These are phyloP conservation scores for Penicillium rolfsii DNA, from an alignment of 2,329 filamentous ascomycete species.

Conservation along the genomic window DNA sequence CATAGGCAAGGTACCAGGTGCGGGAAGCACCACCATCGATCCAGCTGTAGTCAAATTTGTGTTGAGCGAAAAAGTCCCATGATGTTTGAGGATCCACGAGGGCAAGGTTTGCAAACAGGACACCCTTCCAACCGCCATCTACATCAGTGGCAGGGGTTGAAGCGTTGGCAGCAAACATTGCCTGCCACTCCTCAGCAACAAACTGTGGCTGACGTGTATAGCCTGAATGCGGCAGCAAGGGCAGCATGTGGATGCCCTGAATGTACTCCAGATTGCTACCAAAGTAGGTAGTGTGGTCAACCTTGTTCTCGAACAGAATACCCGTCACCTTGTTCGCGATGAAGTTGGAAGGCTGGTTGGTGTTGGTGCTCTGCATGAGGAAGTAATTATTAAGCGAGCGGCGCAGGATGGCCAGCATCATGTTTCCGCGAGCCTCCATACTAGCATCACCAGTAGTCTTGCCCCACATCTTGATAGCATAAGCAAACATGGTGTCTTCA, in stretches of 20 bases:
- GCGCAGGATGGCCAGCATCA: conserved; percentile 79
- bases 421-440: conserved; percentile 79
- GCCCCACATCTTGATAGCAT: conserved; percentile 95
- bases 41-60: conserved; percentile 67
- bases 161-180: conserved; percentile 71
- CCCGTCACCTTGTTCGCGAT: conserved; percentile 73
- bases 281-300: conserved; percentile 91
- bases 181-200: conserved; percentile 79
- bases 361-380: conserved; percentile 72
- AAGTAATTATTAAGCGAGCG: conserved; percentile 80
- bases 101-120: conserved; percentile 81
- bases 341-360: conserved; percentile 73
- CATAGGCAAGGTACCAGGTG: conserved; percentile 83
- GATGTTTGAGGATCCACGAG: conserved; percentile 71
- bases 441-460: conserved; percentile 71
- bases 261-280: conserved; percentile 72
- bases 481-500: conserved; percentile 85
- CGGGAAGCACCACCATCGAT: conserved; percentile 75
- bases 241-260: conserved; percentile 79
- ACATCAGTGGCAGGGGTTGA: conserved; percentile 61
- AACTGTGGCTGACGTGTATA: conserved; percentile 70
- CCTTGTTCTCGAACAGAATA: conserved; percentile 89
- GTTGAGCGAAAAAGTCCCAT: conserved; percentile 73
- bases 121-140: conserved; percentile 79
- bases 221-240: conserved; percentile 68